Evolutionary conservation across 2,329 filamentous ascomycete species (phyloP).

Genomic region (Aspergillus candidus): DNA sequence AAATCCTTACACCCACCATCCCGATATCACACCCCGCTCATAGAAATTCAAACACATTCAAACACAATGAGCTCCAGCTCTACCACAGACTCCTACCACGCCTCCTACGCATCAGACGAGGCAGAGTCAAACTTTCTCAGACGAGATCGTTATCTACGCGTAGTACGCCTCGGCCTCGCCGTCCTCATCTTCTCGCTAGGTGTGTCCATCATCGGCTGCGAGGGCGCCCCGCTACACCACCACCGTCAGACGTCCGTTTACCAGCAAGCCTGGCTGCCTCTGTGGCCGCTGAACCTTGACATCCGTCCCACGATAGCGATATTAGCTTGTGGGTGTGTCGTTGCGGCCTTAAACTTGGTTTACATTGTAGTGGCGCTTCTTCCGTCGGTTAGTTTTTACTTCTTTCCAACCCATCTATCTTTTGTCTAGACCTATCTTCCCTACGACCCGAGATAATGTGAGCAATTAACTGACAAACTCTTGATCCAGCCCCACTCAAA

Average conservation of each 20-base stretch:
- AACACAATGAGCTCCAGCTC: constrained; percentile 22
- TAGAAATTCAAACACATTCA: too few relatives aligned
- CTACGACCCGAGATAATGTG: neutral
- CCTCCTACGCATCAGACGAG: constrained; percentile 29
- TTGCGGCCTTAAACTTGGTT: constrained; percentile 26
- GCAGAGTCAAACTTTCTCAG: constrained; percentile 33
- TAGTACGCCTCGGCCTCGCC: constrained; percentile 30
- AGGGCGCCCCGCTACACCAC: constrained; percentile 34
- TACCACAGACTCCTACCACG: constrained; percentile 25
- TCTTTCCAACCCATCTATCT: neutral
- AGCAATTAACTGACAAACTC: neutral
- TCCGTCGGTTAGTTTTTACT: constrained; percentile 28
- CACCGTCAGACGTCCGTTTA: constrained; percentile 35
- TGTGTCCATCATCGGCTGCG: constrained; percentile 30
- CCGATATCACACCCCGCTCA: too few relatives aligned
- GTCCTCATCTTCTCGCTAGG: constrained; percentile 24
- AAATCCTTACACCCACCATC: neutral
- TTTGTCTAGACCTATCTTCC: neutral
- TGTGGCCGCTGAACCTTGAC: constrained; percentile 41
- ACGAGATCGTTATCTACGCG: constrained; percentile 28
- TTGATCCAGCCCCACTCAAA: constrained; percentile 30
- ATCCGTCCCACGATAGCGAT: constrained; percentile 34
- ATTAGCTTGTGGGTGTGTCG: constrained; percentile 33
- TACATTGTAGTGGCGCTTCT: constrained; percentile 30
- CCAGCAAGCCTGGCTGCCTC: constrained; percentile 26